phyloP scores from a whole-genome alignment of 108 stramenopile genomes.

The Skeletonema tropicum region DNA sequence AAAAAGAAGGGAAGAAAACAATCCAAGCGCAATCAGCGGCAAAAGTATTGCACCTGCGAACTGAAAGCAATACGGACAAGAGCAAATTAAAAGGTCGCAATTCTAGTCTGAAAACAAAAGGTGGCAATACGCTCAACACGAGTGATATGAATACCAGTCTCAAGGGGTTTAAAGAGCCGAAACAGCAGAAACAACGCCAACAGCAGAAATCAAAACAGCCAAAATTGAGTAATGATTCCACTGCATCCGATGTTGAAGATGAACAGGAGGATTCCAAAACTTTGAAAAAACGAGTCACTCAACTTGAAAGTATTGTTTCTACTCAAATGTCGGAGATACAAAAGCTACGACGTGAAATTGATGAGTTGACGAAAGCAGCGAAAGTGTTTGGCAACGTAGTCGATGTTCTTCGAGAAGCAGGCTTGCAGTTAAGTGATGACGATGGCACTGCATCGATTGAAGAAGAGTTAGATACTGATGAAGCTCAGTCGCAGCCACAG shows the following conservation, averaged over 20 bases:
- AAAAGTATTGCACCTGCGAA: background rate
- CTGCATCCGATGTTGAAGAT: background rate
- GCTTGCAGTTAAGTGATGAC: slow-evolving; percentile 54
- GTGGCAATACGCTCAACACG: slow-evolving; percentile 18
- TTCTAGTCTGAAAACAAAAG: slow-evolving; percentile 1
- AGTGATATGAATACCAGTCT: slow-evolving; percentile 41
- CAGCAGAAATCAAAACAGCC: slow-evolving; percentile 6
- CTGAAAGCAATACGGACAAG: background rate
- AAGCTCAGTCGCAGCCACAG: slow-evolving; percentile 7
- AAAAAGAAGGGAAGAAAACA: slow-evolving; percentile 8
- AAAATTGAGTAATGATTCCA: background rate
- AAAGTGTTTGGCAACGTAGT: slow-evolving; percentile 65
- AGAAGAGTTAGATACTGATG: slow-evolving; percentile 11
- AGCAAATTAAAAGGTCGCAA: background rate
- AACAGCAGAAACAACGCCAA: background rate
- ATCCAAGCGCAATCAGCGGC: background rate
- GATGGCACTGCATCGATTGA: slow-evolving; percentile 10
- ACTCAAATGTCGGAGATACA: slow-evolving; percentile 72
- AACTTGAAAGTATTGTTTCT: slow-evolving; percentile 75
- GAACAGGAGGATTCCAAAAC: slow-evolving; percentile 14
- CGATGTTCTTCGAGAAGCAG: slow-evolving; percentile 69
- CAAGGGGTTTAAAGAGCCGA: slow-evolving; percentile 39
- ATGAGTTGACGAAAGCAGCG: slow-evolving; percentile 55
- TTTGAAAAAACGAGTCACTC: slow-evolving; percentile 58
- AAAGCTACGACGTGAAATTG: slow-evolving; percentile 68